Evolutionary conservation across 2,329 filamentous ascomycete species (phyloP), one percentile per base, ranked within the genome.

Genomic region (Fusarium napiforme): DNA sequence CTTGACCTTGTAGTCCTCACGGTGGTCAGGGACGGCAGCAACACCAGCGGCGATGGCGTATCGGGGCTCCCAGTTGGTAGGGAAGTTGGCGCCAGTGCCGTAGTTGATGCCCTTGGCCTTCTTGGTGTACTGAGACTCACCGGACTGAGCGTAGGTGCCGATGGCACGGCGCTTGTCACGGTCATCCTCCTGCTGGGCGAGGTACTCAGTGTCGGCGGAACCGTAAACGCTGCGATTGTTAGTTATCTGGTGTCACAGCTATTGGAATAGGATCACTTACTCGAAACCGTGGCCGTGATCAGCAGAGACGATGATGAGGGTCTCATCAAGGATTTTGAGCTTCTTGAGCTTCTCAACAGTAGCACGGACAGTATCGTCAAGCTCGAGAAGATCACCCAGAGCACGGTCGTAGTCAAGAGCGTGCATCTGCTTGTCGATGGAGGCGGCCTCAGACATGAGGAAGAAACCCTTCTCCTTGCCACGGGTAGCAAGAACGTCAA

Each of bases 341-440:
- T 87, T 83, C 77, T 89, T 86, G 47, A 97, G 90, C 79, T 93
- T 91, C 52, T 86, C 86, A 60, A 96, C 87, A 7, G 93, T 94
- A 23, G 93, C 93, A 59, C 90, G 90, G 75, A 97, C 85, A 9
- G 94, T 95, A 82, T 97, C 93, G 79, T 97, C 93, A 39, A 97
- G 88, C 84, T 97, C 94, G 45, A 97, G 89, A 2, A 97, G 89
- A 77, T 97, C 94, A 61, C 93, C 94, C 0, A 97, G 90, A 2
- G 94, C 93, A 60, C 94, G 93, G 83, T 96, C 93, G 80, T 96
- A 96, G 84, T 96, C 94, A 26, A 96, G 88, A 5, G 85, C 81
- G 84, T 97, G 94, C 93, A 97, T 96, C 87, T 94, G 92, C 87
- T 97, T 97, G 84, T 96, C 94, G 75, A 97, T 93, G 4, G 91